A percentile compares a stretch with the other conserved stretches of the same genome.
Evolutionary conservation across 202 grass and related monocot species (phyloP).

Genomic region (Setaria italica): DNA sequence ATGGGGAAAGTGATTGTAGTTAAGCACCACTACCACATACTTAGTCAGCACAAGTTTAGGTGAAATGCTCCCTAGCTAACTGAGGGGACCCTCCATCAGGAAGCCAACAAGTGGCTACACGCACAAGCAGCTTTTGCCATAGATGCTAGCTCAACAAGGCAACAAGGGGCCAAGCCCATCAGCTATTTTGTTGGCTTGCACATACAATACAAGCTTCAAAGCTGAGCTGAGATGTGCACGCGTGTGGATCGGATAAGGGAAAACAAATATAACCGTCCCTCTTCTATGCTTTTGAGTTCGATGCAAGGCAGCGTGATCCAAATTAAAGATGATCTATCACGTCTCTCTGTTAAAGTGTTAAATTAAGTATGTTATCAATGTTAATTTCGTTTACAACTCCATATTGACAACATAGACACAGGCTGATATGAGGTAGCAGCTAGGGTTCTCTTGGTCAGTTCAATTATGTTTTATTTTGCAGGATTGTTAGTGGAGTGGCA

Average conservation of each 20-base stretch:
- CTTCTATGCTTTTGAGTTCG: not conserved
- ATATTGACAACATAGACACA: not conserved
- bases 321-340: not conserved
- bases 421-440: not conserved
- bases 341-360: too few species aligned
- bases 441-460: not conserved
- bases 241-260: constrained; percentile 20
- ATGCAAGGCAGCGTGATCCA: not conserved
- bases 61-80: constrained; percentile 29
- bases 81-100: not conserved
- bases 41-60: constrained; percentile 30
- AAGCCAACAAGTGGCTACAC: constrained; percentile 42
- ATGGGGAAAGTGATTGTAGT: constrained; percentile 7
- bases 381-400: too few species aligned
- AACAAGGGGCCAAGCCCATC: constrained; percentile 25
- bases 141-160: constrained; percentile 7
- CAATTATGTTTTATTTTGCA: not conserved
- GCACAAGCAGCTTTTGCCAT: constrained; percentile 14
- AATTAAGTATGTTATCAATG: too few species aligned
- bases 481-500: not conserved
- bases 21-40: not conserved
- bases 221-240: not conserved
- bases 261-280: not conserved
- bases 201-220: too few species aligned
- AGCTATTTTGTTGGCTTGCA: constrained; percentile 30